These are phyloP conservation scores for Casuarina glauca DNA, from an alignment of 306 rosid species.

Conservation along the genomic window DNA sequence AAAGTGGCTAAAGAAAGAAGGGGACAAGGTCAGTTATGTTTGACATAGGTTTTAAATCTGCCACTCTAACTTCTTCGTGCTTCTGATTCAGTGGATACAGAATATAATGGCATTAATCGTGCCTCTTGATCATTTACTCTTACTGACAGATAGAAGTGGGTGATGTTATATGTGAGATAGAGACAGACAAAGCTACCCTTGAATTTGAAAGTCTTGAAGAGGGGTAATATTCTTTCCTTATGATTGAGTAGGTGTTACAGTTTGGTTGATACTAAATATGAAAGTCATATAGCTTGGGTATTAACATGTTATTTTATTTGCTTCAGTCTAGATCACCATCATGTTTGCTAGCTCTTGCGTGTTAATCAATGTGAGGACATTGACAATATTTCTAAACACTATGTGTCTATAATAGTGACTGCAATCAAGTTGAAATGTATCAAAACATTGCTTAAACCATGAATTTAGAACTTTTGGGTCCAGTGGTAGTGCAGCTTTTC, in stretches of 20 bases:
- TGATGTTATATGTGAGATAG: constrained; percentile 95
- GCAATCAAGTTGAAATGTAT: constrained; percentile 4
- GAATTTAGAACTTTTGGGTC: neutral
- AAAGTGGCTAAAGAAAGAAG: constrained; percentile 91
- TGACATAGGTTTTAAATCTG: constrained; percentile 14
- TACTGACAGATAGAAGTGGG: constrained; percentile 88
- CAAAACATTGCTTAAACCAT: constrained; percentile 8
- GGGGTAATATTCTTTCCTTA: constrained; percentile 68
- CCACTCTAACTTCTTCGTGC: constrained; percentile 9
- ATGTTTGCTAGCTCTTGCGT: neutral
- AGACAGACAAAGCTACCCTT: constrained; percentile 97
- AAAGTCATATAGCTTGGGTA: neutral
- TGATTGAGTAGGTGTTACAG: constrained; percentile 8
- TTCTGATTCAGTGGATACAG: neutral
- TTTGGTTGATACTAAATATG: constrained; percentile 1
- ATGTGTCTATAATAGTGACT: constrained; percentile 18
- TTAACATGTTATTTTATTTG: neutral
- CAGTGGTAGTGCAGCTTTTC: neutral
- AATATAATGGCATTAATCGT: neutral
- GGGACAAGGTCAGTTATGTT: constrained; percentile 85
- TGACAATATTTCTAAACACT: constrained; percentile 10
- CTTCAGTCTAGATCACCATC: constrained; percentile 7
- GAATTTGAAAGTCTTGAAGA: constrained; percentile 94
- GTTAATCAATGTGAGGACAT: neutral
- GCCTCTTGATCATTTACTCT: constrained; percentile 17